phyloP scores from a whole-genome alignment of 2,329 filamentous ascomycete genomes.

The Raffaelea arxii region DNA sequence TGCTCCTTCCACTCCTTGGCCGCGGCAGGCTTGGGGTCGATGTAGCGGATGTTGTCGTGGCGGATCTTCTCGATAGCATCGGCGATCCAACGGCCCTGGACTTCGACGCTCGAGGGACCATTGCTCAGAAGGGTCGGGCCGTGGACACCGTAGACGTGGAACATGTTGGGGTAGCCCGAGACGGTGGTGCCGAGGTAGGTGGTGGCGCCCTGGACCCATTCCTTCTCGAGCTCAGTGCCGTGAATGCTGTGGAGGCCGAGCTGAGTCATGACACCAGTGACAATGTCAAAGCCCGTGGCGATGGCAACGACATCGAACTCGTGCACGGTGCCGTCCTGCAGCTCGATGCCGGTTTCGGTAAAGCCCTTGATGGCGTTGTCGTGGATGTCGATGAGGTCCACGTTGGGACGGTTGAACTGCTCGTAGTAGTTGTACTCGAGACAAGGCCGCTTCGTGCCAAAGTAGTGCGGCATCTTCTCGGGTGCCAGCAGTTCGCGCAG shows the following conservation, averaged over 20 bases:
- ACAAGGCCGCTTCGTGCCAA: constrained; percentile 41
- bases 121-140: constrained; percentile 46
- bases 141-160: constrained; percentile 46
- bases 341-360: constrained; percentile 28
- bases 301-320: constrained; percentile 34
- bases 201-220: constrained; percentile 30
- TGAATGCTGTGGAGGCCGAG: constrained; percentile 32
- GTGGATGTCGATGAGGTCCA: constrained; percentile 32
- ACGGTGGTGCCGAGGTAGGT: constrained; percentile 36
- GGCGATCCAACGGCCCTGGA: constrained; percentile 48
- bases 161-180: constrained; percentile 39
- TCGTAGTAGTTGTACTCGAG: constrained; percentile 35
- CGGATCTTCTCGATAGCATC: constrained; percentile 39
- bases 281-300: constrained; percentile 34
- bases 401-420: constrained; percentile 32
- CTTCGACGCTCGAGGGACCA: constrained; percentile 42
- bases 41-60: constrained; percentile 33
- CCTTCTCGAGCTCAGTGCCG: constrained; percentile 25
- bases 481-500: constrained; percentile 44
- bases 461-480: constrained; percentile 39
- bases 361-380: constrained; percentile 30
- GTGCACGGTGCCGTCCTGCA: constrained; percentile 29
- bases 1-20: constrained; percentile 38
- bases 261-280: constrained; percentile 28
- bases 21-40: constrained; percentile 37